Percentiles rank a stretch among this genome's conserved stretches.
Evolutionary conservation across 441 rosid genomes (phyloP).

Genomic region (Manihot esculenta): DNA sequence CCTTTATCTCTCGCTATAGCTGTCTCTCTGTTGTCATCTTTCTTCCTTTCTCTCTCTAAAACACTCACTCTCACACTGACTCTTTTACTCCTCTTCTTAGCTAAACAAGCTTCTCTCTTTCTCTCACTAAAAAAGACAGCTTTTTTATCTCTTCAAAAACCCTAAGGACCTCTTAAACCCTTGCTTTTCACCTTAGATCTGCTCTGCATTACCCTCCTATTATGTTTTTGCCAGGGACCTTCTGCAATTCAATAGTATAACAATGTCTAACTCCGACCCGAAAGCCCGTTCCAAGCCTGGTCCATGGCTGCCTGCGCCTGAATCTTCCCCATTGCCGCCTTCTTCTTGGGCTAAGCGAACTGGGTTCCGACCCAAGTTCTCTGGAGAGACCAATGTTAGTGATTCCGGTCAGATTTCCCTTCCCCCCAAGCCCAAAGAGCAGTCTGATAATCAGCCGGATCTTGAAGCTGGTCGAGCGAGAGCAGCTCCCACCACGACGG

Average conservation of each 20-base stretch:
- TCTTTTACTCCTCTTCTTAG: background rate
- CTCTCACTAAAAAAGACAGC: background rate
- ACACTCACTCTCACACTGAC: background rate
- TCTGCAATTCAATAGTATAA: background rate
- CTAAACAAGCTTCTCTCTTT: too few species aligned
- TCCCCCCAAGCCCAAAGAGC: slow-evolving; percentile 45
- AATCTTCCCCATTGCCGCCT: slow-evolving; percentile 70
- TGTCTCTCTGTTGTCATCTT: slow-evolving; percentile 12
- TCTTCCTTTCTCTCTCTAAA: slow-evolving; percentile 10
- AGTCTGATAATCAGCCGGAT: slow-evolving; percentile 52
- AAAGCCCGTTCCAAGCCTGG: slow-evolving; percentile 74
- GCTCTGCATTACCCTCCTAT: background rate
- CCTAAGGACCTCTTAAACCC: slow-evolving; percentile 16
- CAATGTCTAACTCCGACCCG: slow-evolving; percentile 69
- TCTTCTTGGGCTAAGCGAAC: slow-evolving; percentile 94
- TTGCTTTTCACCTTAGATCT: slow-evolving; percentile 13
- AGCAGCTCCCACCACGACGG: slow-evolving; percentile 11
- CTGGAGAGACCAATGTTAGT: slow-evolving; percentile 83
- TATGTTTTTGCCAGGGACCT: background rate
- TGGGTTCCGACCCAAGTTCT: slow-evolving; percentile 92
- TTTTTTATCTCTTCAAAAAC: slow-evolving; percentile 10
- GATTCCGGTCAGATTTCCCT: slow-evolving; percentile 69
- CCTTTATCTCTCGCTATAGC: background rate
- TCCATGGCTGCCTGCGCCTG: slow-evolving; percentile 71
- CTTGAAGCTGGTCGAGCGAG: slow-evolving; percentile 62